Evolutionary conservation across 495 filamentous ascomycete genomes (phyloP).

Genomic region (Hypoxylon lienhwacheense): DNA sequence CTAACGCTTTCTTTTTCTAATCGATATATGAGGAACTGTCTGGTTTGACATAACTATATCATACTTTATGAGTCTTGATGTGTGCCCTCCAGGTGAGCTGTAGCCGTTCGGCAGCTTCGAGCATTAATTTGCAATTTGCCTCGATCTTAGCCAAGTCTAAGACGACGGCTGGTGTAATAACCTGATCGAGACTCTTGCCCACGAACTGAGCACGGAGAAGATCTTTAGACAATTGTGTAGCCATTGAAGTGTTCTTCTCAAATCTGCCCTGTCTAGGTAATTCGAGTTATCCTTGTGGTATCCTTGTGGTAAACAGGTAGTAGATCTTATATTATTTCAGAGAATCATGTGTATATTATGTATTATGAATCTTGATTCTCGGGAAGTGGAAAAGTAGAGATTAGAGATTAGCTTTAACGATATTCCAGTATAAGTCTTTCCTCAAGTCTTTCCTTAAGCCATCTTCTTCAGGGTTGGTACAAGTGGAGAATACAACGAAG

Average conservation of each 20-base stretch:
- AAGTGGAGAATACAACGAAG: too few species aligned
- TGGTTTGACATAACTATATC: slow-evolving; percentile 7
- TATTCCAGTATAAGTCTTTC: too few species aligned
- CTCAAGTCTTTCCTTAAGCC: too few species aligned
- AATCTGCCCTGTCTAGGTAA: background rate
- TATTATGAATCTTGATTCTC: too few species aligned
- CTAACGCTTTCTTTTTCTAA: background rate
- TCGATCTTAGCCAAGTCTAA: slow-evolving; percentile 69
- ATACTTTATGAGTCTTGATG: slow-evolving; percentile 85
- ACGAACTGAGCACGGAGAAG: slow-evolving; percentile 55
- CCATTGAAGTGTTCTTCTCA: slow-evolving; percentile 16
- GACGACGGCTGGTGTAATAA: slow-evolving; percentile 68
- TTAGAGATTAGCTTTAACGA: too few species aligned
- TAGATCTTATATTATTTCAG: too few species aligned
- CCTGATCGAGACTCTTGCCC: slow-evolving; percentile 61
- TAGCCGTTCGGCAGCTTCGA: slow-evolving; percentile 60
- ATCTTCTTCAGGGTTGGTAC: too few species aligned
- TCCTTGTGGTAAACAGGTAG: too few species aligned
- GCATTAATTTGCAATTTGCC: slow-evolving; percentile 74
- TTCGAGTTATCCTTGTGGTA: background rate
- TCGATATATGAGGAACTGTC: too few species aligned
- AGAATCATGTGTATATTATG: too few species aligned
- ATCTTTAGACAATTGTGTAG: slow-evolving; percentile 42
- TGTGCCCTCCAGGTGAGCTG: slow-evolving; percentile 75
- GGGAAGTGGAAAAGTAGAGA: too few species aligned